phyloP scores from a whole-genome alignment of 805 yeast species.

The Ogataea henricii region DNA sequence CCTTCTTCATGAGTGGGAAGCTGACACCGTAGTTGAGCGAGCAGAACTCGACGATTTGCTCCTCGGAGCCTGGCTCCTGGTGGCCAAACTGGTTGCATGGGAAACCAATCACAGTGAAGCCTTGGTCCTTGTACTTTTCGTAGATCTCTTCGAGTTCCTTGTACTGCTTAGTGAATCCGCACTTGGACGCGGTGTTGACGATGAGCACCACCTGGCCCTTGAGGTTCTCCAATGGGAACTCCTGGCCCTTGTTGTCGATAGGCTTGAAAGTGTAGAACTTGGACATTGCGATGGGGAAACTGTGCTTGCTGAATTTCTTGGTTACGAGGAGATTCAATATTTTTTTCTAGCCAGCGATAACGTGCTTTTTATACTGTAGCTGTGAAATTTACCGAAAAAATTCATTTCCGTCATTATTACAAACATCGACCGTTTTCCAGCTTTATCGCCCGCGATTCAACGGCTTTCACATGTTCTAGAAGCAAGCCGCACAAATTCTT shows the following conservation, averaged over 20 bases:
- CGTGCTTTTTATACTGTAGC: not conserved
- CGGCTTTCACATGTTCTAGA: constrained; percentile 2
- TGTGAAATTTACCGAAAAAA: too few species aligned
- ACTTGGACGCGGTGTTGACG: constrained; percentile 88
- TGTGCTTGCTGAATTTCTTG: too few species aligned
- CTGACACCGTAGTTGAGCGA: constrained; percentile 82
- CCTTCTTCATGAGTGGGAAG: constrained; percentile 84
- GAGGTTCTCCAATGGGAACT: constrained; percentile 58
- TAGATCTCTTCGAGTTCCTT: constrained; percentile 68
- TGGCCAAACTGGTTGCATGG: constrained; percentile 90
- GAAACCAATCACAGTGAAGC: constrained; percentile 74
- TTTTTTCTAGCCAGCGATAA: not conserved
- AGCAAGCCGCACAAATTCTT: not conserved
- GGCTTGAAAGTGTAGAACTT: constrained; percentile 69
- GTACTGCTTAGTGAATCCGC: constrained; percentile 78
- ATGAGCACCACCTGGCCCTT: constrained; percentile 81
- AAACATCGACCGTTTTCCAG: not conserved
- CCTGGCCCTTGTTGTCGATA: constrained; percentile 58
- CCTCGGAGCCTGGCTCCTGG: constrained; percentile 72
- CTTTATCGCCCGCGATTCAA: not conserved
- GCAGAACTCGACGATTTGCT: constrained; percentile 75
- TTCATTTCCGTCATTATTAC: too few species aligned
- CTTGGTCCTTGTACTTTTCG: constrained; percentile 61
- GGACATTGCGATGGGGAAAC: constrained; percentile 41
- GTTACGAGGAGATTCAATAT: too few species aligned